Evolutionary conservation across 2,329 filamentous ascomycete genomes (phyloP), one percentile per base, ranked within the genome.

Genomic region (Scortechinia acanthostroma): DNA sequence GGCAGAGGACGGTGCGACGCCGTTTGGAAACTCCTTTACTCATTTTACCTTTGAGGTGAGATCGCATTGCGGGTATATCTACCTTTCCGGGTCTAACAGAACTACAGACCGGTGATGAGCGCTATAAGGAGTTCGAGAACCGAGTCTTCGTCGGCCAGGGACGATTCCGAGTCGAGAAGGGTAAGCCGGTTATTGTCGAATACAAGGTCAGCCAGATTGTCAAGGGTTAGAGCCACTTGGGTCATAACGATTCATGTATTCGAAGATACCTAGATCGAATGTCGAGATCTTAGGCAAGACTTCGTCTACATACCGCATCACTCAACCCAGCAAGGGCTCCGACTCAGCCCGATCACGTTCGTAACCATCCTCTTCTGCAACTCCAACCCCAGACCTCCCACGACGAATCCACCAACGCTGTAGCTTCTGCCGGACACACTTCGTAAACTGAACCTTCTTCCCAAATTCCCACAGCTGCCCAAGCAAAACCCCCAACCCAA

Each of bases 201-300:
- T 69, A 69, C 48, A 61, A 61, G 40, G 58, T 69, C 46, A 62
- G 65, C 49, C 58, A 62, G 53, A 61, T 65, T 42, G 45, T 57
- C 42, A 49, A 53, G 28, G 53, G 48, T 17, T 57, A 45, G 50
- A 10, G 14, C 6, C 10, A 13, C 17, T 6, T 40, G 10, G 6
- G 10, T 40, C 6, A 15, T 15, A 15, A 19, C 17, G 6, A 10
- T 19, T 40, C n/a, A n/a, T n/a, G n/a, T n/a, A n/a, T 10, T 19
- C 35, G 35, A 40, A 6, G 35, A 40, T 40, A 40, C 20, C 17
- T 15, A 40, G 6, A 13, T 40, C 6, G 17, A 13, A 13, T 6
- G 20, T 40, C 10, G 6, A 13, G 13, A 6, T 10, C 6, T 40
- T 15, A 40, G 17, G 14, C 6, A 10, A 10, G 6, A 40, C 6